Evolutionary conservation across 108 stramenopile genomes (phyloP).

Genomic region (Ochromonas danica): DNA sequence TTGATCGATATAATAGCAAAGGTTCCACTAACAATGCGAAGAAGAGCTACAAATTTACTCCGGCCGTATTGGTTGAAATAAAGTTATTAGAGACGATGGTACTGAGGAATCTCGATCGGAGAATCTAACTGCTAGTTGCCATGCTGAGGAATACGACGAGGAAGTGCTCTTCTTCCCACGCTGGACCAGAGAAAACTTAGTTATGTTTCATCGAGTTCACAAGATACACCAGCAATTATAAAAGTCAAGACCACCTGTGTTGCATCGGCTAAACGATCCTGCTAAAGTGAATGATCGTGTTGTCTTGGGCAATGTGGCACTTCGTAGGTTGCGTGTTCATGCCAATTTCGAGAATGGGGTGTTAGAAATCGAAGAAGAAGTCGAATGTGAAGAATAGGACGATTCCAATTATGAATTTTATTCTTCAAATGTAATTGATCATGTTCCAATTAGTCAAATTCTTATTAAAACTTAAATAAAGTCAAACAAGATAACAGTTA

Average conservation of each 20-base stretch:
- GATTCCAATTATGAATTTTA: background rate
- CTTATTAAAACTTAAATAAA: too few relatives aligned
- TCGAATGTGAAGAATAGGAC: background rate
- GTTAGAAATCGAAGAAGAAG: slow-evolving; percentile 24
- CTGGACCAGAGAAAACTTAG: too few relatives aligned
- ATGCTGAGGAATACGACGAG: background rate
- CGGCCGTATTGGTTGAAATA: slow-evolving; percentile 2
- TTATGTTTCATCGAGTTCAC: too few relatives aligned
- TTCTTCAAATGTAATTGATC: background rate
- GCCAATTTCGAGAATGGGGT: background rate
- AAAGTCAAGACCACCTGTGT: background rate
- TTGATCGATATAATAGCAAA: background rate
- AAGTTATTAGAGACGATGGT: background rate
- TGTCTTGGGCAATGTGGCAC: background rate
- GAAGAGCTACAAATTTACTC: background rate
- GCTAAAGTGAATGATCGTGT: slow-evolving; percentile 19
- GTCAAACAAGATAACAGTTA: too few relatives aligned
- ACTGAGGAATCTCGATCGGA: background rate
- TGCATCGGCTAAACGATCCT: background rate
- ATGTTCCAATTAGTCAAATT: too few relatives aligned
- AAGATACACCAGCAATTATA: slow-evolving; percentile 9
- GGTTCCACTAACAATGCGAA: slow-evolving; percentile 2
- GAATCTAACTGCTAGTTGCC: background rate
- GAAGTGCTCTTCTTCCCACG: too few relatives aligned
- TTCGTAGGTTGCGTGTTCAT: background rate